Evolutionary conservation across 2,329 filamentous ascomycete genomes (phyloP).

Genomic region (Pseudogymnoascus sp.): DNA sequence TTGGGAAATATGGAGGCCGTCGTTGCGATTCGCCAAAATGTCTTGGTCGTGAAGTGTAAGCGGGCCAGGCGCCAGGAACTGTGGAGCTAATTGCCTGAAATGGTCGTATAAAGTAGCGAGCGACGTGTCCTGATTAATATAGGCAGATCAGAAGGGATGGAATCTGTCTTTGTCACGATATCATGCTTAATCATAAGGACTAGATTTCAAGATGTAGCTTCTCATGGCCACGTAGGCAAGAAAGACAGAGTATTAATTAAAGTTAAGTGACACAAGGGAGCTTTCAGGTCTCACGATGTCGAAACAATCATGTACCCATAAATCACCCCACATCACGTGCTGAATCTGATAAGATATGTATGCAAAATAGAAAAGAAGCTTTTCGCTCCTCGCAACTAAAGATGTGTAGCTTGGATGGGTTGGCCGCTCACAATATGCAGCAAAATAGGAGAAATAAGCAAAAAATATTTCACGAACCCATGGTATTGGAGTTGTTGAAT

Average conservation of each 20-base stretch:
- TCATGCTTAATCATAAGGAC: background rate
- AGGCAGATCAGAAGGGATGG: background rate
- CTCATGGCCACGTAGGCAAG: background rate
- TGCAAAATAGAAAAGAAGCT: background rate
- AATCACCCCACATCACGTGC: slow-evolving; percentile 1
- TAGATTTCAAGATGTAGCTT: background rate
- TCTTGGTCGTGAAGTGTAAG: slow-evolving; percentile 2
- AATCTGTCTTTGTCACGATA: background rate
- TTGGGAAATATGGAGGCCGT: slow-evolving; percentile 10
- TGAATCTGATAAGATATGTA: background rate
- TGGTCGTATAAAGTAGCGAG: slow-evolving; percentile 1
- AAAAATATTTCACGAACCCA: background rate
- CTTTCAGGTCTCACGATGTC: background rate
- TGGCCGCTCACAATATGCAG: background rate
- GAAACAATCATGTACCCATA: background rate
- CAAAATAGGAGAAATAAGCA: background rate
- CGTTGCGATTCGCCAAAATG: slow-evolving; percentile 1
- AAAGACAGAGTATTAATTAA: background rate
- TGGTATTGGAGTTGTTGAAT: background rate
- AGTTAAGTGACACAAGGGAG: background rate
- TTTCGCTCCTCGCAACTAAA: background rate
- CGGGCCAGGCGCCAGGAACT: slow-evolving; percentile 3
- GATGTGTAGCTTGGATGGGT: background rate
- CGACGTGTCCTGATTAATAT: slow-evolving; percentile 1
- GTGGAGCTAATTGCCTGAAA: slow-evolving; percentile 9